Percentiles rank a stretch among this genome's conserved stretches.
phyloP scores from a whole-genome alignment of 2,329 filamentous ascomycete genomes.

The Macrophomina pseudophaseolina region DNA sequence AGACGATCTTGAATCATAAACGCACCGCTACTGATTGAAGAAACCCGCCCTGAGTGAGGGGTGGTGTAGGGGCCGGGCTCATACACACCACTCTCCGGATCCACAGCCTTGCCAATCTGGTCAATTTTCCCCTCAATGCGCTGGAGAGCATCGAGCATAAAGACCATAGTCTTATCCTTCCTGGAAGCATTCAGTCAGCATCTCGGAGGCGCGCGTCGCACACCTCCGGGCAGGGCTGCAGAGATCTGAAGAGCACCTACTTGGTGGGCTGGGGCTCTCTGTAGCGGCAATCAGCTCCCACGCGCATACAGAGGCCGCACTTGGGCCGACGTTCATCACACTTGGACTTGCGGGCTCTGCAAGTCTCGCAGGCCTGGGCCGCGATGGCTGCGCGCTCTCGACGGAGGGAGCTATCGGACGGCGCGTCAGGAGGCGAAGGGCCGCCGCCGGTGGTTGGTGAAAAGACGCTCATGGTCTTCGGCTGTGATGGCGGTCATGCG shows the following conservation, averaged over 20 bases:
- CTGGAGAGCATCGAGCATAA: slow-evolving; percentile 25
- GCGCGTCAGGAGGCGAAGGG: slow-evolving; percentile 5
- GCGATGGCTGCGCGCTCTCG: slow-evolving; percentile 29
- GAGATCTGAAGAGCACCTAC: slow-evolving; percentile 17
- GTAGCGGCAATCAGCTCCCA: slow-evolving; percentile 29
- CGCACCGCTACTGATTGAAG: slow-evolving; percentile 18
- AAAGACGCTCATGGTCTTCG: slow-evolving; percentile 20
- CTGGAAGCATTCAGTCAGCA: slow-evolving; percentile 11
- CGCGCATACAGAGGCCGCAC: slow-evolving; percentile 29
- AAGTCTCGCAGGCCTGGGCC: slow-evolving; percentile 29
- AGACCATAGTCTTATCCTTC: slow-evolving; percentile 29
- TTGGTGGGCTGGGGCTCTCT: slow-evolving; percentile 28
- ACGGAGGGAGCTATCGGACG: slow-evolving; percentile 11
- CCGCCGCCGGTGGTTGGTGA: slow-evolving; percentile 4
- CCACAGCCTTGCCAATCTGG: slow-evolving; percentile 24
- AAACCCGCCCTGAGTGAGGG: slow-evolving; percentile 21
- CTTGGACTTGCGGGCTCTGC: slow-evolving; percentile 28
- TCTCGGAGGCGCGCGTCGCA: background rate
- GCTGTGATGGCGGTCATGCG: slow-evolving; percentile 9
- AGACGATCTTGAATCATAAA: slow-evolving; percentile 1
- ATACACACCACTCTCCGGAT: slow-evolving; percentile 12
- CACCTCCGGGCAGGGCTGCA: background rate
- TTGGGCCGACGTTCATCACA: slow-evolving; percentile 29
- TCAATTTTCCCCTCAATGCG: slow-evolving; percentile 28
- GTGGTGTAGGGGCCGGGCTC: slow-evolving; percentile 8